Percentiles rank a stretch among this genome's conserved stretches.
phyloP scores from a whole-genome alignment of 73 alveolate species.

The Paramecium caudatum region DNA sequence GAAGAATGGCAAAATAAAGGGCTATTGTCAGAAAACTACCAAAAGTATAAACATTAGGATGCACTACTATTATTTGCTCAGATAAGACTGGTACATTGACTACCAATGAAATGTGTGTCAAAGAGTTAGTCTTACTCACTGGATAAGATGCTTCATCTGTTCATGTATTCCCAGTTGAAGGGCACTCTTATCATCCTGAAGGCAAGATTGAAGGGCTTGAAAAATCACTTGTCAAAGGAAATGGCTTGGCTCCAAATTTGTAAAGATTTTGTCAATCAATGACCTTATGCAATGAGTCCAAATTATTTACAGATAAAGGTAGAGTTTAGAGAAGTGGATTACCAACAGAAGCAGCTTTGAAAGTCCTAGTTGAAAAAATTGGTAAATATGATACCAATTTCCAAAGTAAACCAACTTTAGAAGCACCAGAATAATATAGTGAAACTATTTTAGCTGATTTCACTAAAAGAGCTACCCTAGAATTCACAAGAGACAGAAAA shows the following conservation, averaged over 20 bases:
- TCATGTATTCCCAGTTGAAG: slow-evolving; percentile 80
- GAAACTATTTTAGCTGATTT: slow-evolving; percentile 44
- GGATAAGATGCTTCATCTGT: slow-evolving; percentile 71
- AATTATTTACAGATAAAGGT: slow-evolving; percentile 67
- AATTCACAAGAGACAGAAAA: slow-evolving; percentile 97
- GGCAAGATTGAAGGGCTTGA: slow-evolving; percentile 80
- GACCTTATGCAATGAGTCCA: slow-evolving; percentile 74
- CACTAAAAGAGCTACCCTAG: slow-evolving; percentile 88
- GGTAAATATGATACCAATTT: slow-evolving; percentile 82
- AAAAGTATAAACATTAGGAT: slow-evolving; percentile 92
- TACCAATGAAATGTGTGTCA: slow-evolving; percentile 93
- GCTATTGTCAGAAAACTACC: slow-evolving; percentile 77
- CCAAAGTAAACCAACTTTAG: slow-evolving; percentile 25
- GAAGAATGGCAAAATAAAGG: slow-evolving; percentile 83
- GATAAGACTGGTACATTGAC: slow-evolving; percentile 99
- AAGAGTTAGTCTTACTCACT: slow-evolving; percentile 77
- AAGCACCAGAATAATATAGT: slow-evolving; percentile 72
- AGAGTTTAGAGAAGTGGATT: slow-evolving; percentile 78
- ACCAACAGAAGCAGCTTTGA: slow-evolving; percentile 89
- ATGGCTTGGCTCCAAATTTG: slow-evolving; percentile 22
- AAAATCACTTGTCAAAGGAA: neutral
- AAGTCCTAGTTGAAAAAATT: slow-evolving; percentile 94
- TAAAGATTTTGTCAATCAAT: slow-evolving; percentile 50
- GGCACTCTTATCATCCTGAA: slow-evolving; percentile 84
- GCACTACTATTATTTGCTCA: slow-evolving; percentile 98